phyloP scores from a whole-genome alignment of 176 grass and related monocot species.

The Tillandsia fasciculata region DNA sequence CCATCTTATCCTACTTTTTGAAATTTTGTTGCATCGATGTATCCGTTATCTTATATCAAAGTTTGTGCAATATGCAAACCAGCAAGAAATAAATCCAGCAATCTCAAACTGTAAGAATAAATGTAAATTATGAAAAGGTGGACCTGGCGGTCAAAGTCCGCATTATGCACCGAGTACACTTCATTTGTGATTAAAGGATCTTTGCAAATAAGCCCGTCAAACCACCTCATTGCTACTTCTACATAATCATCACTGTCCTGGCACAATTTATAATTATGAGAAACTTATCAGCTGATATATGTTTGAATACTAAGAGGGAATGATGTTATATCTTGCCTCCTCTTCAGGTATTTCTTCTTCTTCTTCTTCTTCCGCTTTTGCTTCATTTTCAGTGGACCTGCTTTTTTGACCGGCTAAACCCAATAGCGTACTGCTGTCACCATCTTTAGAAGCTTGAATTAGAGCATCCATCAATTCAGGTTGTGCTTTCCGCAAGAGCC shows the following conservation, averaged over 20 bases:
- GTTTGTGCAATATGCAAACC: too few species aligned
- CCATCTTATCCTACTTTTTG: too few species aligned
- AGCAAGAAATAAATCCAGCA: background rate
- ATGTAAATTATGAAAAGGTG: background rate
- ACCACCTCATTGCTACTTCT: slow-evolving; percentile 64
- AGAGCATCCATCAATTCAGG: slow-evolving; percentile 92
- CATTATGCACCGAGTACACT: slow-evolving; percentile 71
- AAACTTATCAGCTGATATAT: slow-evolving; percentile 9
- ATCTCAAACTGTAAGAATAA: background rate
- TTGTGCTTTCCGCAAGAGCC: slow-evolving; percentile 65
- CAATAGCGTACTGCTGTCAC: slow-evolving; percentile 44
- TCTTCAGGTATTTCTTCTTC: slow-evolving; percentile 29
- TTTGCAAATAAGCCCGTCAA: slow-evolving; percentile 64
- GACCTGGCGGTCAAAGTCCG: slow-evolving; percentile 86
- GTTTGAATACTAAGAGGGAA: slow-evolving; percentile 4
- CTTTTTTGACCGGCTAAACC: slow-evolving; percentile 32
- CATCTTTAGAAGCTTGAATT: slow-evolving; percentile 77
- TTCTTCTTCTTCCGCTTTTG: slow-evolving; percentile 31
- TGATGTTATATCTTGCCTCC: slow-evolving; percentile 28
- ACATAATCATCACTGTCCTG: slow-evolving; percentile 49
- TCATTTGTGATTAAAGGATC: slow-evolving; percentile 77
- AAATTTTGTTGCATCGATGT: too few species aligned
- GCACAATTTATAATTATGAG: slow-evolving; percentile 15
- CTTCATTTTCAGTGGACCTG: slow-evolving; percentile 24
- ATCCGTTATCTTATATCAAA: too few species aligned